Conservation (phyloP, 768 basidiomycete species). For the Gymnopilus junonius region DNA sequence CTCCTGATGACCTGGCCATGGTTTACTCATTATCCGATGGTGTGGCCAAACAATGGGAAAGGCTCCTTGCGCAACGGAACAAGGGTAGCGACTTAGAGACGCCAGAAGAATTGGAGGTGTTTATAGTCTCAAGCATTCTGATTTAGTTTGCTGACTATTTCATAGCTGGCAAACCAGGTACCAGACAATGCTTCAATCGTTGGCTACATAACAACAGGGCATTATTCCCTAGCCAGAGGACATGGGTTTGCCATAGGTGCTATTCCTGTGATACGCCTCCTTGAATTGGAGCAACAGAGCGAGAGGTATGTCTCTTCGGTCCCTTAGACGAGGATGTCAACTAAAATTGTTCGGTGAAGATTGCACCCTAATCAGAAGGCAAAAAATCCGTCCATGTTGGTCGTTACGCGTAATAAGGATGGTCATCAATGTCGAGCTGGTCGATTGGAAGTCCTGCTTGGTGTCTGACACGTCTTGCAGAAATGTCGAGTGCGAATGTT, state of each 20-base stretch:
- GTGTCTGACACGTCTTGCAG: constrained; percentile 6
- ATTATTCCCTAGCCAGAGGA: constrained; percentile 79
- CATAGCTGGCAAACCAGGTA: constrained; percentile 49
- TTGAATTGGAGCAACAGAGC: constrained; percentile 57
- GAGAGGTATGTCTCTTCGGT: constrained; percentile 31
- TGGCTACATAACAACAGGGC: constrained; percentile 86
- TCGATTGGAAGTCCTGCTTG: constrained; percentile 29
- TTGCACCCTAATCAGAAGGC: constrained; percentile 31
- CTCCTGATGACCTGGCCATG: constrained; percentile 73
- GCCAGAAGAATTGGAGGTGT: constrained; percentile 33
- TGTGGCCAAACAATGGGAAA: constrained; percentile 54
- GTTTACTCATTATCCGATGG: constrained; percentile 68
- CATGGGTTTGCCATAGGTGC: constrained; percentile 79
- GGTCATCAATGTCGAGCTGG: constrained; percentile 59
- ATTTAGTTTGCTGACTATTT: background rate
- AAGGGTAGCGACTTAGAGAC: constrained; percentile 26
- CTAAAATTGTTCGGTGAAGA: constrained; percentile 17
- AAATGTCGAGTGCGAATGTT: background rate
- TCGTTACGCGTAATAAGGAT: constrained; percentile 69
- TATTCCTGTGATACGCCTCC: constrained; percentile 57
- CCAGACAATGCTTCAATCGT: constrained; percentile 55
- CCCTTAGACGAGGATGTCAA: background rate
- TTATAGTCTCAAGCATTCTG: background rate
- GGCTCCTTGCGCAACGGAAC: constrained; percentile 26
- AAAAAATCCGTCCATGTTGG: constrained; percentile 42